Conservation (phyloP, 2,329 filamentous ascomycete genomes). For the Emmonsia crescens region DNA sequence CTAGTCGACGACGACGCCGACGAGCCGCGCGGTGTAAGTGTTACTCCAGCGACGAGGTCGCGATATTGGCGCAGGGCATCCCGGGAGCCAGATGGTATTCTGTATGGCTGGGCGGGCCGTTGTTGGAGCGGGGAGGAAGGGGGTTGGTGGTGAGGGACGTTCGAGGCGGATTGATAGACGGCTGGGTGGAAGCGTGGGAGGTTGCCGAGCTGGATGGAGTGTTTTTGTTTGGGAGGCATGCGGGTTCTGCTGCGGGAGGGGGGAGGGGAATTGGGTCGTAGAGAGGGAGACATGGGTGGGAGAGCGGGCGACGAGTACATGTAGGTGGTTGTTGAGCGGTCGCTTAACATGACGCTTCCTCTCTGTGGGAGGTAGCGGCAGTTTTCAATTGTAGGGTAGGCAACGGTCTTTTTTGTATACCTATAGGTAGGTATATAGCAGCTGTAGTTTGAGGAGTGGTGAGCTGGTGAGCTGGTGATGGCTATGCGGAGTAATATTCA, state of each 20-base stretch:
- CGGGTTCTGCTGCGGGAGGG: slow-evolving; percentile 6
- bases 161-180: slow-evolving; percentile 28
- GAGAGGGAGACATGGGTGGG: slow-evolving; percentile 24
- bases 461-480: no score
- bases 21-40: slow-evolving; percentile 21
- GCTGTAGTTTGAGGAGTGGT: no score
- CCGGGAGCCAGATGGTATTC: slow-evolving; percentile 25
- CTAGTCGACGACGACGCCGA: slow-evolving; percentile 18
- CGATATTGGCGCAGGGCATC: slow-evolving; percentile 33
- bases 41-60: slow-evolving; percentile 30
- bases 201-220: slow-evolving; percentile 25
- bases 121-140: slow-evolving; percentile 24
- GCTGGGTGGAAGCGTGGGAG: slow-evolving; percentile 38
- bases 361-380: neutral
- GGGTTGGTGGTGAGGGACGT: slow-evolving; percentile 23
- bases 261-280: slow-evolving; percentile 16
- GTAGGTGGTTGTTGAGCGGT: slow-evolving; percentile 4
- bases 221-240: slow-evolving; percentile 10
- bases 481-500: no score
- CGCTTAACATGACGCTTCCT: slow-evolving; percentile 4
- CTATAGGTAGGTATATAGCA: no score
- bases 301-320: slow-evolving; percentile 21
- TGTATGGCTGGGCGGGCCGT: slow-evolving; percentile 19
- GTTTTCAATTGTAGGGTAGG: no score
- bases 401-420: no score